A percentile compares a stretch with the other conserved stretches of the same genome.
These are phyloP conservation scores for Udeniomyces megalosporus DNA, from an alignment of 768 basidiomycete species.

Conservation along the genomic window DNA sequence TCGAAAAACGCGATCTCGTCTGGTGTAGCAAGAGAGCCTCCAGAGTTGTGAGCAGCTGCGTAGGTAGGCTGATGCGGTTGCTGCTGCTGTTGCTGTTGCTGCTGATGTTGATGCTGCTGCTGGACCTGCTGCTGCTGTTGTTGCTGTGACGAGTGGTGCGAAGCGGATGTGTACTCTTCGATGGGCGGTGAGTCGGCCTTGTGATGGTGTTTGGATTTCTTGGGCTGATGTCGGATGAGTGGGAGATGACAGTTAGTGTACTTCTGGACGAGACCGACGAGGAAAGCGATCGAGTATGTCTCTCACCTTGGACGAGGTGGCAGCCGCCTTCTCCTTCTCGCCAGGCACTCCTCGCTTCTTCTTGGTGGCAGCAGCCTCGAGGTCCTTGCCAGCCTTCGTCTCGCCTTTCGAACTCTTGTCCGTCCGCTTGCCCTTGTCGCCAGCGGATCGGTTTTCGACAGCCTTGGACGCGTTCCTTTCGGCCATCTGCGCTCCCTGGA, in stretches of 20 bases:
- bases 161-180: constrained; percentile 15
- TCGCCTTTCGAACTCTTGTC: constrained; percentile 1
- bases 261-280: too few relatives aligned
- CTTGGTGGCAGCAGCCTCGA: not conserved
- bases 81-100: constrained; percentile 5
- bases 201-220: constrained; percentile 23
- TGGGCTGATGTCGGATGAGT: constrained; percentile 7
- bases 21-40: constrained; percentile 26
- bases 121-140: constrained; percentile 22
- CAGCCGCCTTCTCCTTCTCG: not conserved
- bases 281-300: too few relatives aligned
- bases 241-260: too few relatives aligned
- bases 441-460: constrained; percentile 9
- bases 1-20: constrained; percentile 91
- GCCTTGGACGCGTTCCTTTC: constrained; percentile 16
- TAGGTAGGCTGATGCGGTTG: constrained; percentile 18
- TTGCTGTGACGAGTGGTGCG: constrained; percentile 17
- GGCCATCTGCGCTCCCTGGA: not conserved
- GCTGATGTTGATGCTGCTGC: constrained; percentile 23
- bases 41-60: constrained; percentile 16
- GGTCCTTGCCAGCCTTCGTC: constrained; percentile 8
- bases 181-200: constrained; percentile 17
- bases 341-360: constrained; percentile 5
- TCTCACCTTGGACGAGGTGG: not conserved
- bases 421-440: constrained; percentile 14